Evolutionary conservation across 352 stramenopile genomes (phyloP), one percentile per base, ranked within the genome.

Genomic region (Phytophthora tentaculata): DNA sequence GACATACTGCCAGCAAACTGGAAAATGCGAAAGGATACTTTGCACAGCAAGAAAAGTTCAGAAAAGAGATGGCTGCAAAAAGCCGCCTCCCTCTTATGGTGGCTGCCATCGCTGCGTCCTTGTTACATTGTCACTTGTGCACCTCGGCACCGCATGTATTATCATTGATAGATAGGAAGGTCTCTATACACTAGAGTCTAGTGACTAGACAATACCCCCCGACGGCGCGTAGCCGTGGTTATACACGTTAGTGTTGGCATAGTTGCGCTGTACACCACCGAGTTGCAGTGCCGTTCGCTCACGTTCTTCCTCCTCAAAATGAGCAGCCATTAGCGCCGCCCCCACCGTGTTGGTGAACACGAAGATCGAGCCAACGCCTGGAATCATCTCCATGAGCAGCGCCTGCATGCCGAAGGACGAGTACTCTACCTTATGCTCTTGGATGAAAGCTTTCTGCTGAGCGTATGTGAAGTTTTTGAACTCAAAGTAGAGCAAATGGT

Each of bases 401-500:
- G 78, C 80, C 56, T 91, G 83, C 76, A 89, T 88, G 39, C 85
- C 85, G 37, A 94, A 94, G 10, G 69, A 71, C 37, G 79, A 79
- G 74, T 92, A 94, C 61, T 90, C 68, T 43, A 72, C 48, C 51
- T 83, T 80, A 64, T 73, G 81, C 26, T 76, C 58, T 10, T 79
- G 58, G 20, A 94, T 50, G 13, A 90, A 77, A 7, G 57, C 61
- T 56, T 81, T 79, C 54, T 94, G 85, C 50, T 91, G 73, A 14
- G 53, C 69, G 64, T 90, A 90, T n/a, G 50, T 56, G 20, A 76
- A 74, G 56, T 83, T 80, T 52, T 87, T 88, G 58, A 90, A 77
- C 67, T 91, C 83, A 64, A 94, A 92, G 65, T 90, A 94, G 63
- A 85, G 86, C 29, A 91, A 67, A 57, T 91, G 83, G 44, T 88